Conservation (phyloP, 2,329 filamentous ascomycete genomes). For the Hypoxylon sp. region DNA sequence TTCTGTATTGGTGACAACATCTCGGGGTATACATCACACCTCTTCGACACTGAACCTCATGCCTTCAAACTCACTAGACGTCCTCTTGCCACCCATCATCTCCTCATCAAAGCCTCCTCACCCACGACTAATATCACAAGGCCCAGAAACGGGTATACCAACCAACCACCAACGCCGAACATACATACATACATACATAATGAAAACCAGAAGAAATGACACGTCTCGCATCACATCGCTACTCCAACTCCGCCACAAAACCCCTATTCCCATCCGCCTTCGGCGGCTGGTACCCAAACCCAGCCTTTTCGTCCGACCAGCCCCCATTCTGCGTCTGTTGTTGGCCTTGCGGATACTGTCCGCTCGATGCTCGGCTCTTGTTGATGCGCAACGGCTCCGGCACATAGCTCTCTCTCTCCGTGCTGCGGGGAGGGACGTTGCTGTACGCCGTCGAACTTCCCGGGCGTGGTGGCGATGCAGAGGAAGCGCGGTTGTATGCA, state of each 20-base stretch:
- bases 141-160: constrained; percentile 8
- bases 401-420: constrained; percentile 1
- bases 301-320: constrained; percentile 10
- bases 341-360: constrained; percentile 6
- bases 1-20: background rate
- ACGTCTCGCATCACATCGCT: background rate
- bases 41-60: background rate
- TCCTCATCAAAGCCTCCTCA: background rate
- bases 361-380: constrained; percentile 6
- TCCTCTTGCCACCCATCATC: too few species aligned
- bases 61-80: background rate
- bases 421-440: background rate
- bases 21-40: constrained; percentile 20
- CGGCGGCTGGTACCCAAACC: background rate
- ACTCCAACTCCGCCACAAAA: constrained; percentile 31
- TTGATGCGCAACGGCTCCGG: constrained; percentile 34
- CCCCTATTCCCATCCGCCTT: background rate
- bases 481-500: too few species aligned
- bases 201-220: background rate
- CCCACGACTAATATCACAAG: constrained; percentile 3
- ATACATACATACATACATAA: background rate
- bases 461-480: too few species aligned
- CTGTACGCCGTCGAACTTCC: background rate
- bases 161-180: background rate
- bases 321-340: background rate